Evolutionary conservation across 129 eudicot species (phyloP).

Genomic region (Flaveria robusta): DNA sequence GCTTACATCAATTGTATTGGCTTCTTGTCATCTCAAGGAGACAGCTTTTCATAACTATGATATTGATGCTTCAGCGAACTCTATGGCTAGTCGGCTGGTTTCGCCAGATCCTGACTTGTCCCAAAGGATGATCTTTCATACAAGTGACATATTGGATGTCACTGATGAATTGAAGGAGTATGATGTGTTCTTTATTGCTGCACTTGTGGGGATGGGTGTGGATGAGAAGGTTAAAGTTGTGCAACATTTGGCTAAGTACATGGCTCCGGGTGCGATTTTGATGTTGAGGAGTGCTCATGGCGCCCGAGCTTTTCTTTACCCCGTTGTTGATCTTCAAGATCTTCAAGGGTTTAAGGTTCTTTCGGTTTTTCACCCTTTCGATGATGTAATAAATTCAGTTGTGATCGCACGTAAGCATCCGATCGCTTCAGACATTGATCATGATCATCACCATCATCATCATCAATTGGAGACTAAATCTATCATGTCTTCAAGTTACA

Average conservation of each 20-base stretch:
- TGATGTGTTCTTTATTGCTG: constrained; percentile 82
- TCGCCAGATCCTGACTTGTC: constrained; percentile 55
- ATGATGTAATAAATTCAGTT: constrained; percentile 87
- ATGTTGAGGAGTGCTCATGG: constrained; percentile 96
- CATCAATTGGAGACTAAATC: constrained; percentile 39
- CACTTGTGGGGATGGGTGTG: constrained; percentile 82
- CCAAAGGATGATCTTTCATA: constrained; percentile 60
- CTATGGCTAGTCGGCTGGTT: constrained; percentile 65
- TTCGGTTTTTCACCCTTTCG: constrained; percentile 79
- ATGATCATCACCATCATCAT: constrained; percentile 31
- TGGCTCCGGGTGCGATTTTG: constrained; percentile 70
- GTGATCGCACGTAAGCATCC: constrained; percentile 58
- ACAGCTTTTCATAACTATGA: constrained; percentile 78
- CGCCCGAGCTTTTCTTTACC: constrained; percentile 88
- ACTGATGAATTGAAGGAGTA: constrained; percentile 49
- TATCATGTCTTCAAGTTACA: constrained; percentile 46
- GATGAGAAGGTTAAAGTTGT: constrained; percentile 61
- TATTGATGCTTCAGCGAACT: constrained; percentile 65
- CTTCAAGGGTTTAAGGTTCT: constrained; percentile 81
- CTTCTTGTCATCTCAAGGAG: constrained; percentile 53
- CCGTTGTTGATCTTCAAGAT: constrained; percentile 71
- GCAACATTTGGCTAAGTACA: constrained; percentile 61
- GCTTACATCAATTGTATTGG: constrained; percentile 76
- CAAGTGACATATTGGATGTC: constrained; percentile 62
- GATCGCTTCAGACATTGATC: not conserved